Evolutionary conservation across 23 red algal genomes (phyloP).

Genomic region (Chondrus crispus): DNA sequence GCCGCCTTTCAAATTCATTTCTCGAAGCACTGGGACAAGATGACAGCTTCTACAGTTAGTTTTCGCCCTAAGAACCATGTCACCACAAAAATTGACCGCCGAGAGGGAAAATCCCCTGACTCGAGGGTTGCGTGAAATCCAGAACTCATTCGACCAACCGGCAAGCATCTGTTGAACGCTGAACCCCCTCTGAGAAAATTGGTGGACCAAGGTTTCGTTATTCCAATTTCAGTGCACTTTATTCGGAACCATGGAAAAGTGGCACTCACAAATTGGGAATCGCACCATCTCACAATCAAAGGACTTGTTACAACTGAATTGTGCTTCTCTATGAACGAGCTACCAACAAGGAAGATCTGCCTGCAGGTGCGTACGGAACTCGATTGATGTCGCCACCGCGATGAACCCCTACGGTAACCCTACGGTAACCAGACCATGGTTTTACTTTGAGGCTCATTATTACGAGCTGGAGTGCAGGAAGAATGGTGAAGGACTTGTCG

Average conservation of each 20-base stretch:
- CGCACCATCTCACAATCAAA: constrained; percentile 39
- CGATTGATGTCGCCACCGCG: constrained; percentile 13
- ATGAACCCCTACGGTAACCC: constrained; percentile 52
- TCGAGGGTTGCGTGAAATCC: no score
- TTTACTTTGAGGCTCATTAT: constrained; percentile 76
- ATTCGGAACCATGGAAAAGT: constrained; percentile 64
- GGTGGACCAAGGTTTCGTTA: constrained; percentile 59
- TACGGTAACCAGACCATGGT: constrained; percentile 47
- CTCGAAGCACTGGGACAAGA: no score
- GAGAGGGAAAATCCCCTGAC: no score
- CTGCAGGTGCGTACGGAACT: not conserved
- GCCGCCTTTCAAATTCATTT: no score
- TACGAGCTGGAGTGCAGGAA: constrained; percentile 83
- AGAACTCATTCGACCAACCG: constrained; percentile 70
- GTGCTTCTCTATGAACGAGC: constrained; percentile 40
- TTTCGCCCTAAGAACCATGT: no score
- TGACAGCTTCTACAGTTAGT: no score
- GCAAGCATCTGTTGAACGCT: constrained; percentile 61
- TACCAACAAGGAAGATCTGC: no score
- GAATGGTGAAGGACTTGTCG: constrained; percentile 90
- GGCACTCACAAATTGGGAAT: not conserved
- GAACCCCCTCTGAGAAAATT: constrained; percentile 50
- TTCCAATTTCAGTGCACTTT: constrained; percentile 55
- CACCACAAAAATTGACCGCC: no score
- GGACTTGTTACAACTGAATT: constrained; percentile 47